Percentiles rank a stretch among this genome's conserved stretches.
Evolutionary conservation across 2,329 filamentous ascomycete species (phyloP).

Genomic region (Cyphellophora attinorum): DNA sequence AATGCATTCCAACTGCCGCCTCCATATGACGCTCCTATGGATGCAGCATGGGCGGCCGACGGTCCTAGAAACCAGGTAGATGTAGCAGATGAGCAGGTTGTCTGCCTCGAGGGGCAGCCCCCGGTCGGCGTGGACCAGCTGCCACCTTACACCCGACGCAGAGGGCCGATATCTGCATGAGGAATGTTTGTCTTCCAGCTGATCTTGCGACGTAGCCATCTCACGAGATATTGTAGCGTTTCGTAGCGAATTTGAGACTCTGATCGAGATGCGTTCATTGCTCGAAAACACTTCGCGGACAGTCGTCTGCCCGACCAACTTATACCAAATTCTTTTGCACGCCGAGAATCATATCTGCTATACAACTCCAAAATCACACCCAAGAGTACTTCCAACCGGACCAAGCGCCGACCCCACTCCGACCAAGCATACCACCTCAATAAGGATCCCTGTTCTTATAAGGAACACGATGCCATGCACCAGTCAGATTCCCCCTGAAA

Average conservation of each 20-base stretch:
- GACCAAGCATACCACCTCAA: slow-evolving; percentile 1
- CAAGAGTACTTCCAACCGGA: background rate
- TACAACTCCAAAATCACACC: background rate
- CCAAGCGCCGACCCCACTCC: slow-evolving; percentile 1
- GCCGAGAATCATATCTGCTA: slow-evolving; percentile 1
- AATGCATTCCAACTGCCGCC: background rate
- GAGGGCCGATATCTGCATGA: slow-evolving; percentile 1
- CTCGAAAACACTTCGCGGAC: background rate
- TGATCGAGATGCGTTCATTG: slow-evolving; percentile 1
- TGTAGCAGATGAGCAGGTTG: slow-evolving; percentile 1
- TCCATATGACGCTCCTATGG: background rate
- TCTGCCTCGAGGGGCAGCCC: slow-evolving; percentile 1
- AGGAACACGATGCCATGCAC: slow-evolving; percentile 54
- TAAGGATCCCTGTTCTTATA: slow-evolving; percentile 3
- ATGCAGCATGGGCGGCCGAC: slow-evolving; percentile 1
- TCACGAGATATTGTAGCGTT: slow-evolving; percentile 1
- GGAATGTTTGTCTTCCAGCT: slow-evolving; percentile 1
- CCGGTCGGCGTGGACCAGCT: background rate
- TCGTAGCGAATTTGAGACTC: slow-evolving; percentile 1
- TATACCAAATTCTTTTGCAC: background rate
- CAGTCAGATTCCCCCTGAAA: slow-evolving; percentile 54
- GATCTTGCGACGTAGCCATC: background rate
- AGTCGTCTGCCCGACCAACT: slow-evolving; percentile 1
- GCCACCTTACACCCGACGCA: slow-evolving; percentile 1
- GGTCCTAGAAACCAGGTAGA: background rate